Conservation (phyloP, 2,329 filamentous ascomycete species). For the Exophiala oligosperma region DNA sequence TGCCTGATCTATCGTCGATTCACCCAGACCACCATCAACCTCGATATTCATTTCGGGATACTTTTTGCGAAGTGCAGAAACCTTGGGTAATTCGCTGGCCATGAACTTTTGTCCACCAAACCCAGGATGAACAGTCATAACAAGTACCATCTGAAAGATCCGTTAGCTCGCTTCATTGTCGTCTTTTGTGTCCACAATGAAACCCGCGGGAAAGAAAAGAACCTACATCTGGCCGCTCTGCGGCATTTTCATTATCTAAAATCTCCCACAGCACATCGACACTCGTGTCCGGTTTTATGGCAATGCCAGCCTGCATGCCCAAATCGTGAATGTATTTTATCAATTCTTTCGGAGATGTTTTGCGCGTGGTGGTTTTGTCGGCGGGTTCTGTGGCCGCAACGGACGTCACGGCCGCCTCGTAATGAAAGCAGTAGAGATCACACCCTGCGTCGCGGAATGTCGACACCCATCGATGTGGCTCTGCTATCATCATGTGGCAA, state of each 20-base stretch:
- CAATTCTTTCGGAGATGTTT: constrained; percentile 80
- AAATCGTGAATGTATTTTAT: constrained; percentile 87
- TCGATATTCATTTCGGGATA: constrained; percentile 97
- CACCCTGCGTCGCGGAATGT: constrained; percentile 93
- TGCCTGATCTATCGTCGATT: constrained; percentile 87
- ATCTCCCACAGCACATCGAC: constrained; percentile 93
- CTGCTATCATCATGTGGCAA: constrained; percentile 99
- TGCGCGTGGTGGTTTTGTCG: constrained; percentile 61
- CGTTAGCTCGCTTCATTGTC: not conserved
- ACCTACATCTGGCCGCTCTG: constrained; percentile 85
- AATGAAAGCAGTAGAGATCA: constrained; percentile 99
- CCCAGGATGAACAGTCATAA: constrained; percentile 97
- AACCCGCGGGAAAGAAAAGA: too few species aligned
- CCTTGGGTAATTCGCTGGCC: constrained; percentile 92
- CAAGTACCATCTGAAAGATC: constrained; percentile 80
- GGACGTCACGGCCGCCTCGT: constrained; percentile 85
- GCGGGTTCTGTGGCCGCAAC: constrained; percentile 80
- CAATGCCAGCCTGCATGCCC: constrained; percentile 88
- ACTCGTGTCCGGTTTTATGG: constrained; percentile 88
- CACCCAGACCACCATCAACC: constrained; percentile 88
- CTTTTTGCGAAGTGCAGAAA: constrained; percentile 73
- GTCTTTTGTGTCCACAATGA: not conserved
- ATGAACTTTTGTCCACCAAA: constrained; percentile 99
- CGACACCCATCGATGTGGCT: constrained; percentile 98
- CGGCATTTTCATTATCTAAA: constrained; percentile 68